Base-by-base conservation (phyloP, 164 flowering plant species). In the Cinnamomum chago region DNA sequence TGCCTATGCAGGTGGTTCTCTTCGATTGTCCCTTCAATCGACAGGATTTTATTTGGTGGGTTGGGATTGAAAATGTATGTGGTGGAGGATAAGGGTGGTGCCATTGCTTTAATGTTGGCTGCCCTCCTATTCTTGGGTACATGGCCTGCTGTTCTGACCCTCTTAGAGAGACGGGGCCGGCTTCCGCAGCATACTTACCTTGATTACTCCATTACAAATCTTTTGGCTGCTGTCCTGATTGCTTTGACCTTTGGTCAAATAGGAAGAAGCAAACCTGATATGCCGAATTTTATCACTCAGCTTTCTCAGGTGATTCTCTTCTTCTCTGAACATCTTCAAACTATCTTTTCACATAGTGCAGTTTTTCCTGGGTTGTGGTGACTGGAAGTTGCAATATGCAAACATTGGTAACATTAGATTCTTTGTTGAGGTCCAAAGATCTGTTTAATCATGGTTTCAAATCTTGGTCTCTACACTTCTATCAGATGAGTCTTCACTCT, bases 111-210 rank as follows among this genome's bases (percentile, higher is more conserved):
- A 65, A 92, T 93, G 98, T 70, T 93, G 55, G 81, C 89, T 13
- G 76, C 97, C 52, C 81, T 93, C 35, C 70, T 86, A 33, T 90
- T 88, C 76, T 76, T 93, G 83, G 97, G 98, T 24, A 92, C 95
- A 67, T 92, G 97, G 97, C 98, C 98, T 64, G 98, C 98, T 35
- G 35, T 93, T 62, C 55, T 93, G 80, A 86, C 94, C 58, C 84
- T 88, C 3, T 78, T 90, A 6, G 98, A 93, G 79, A 83, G 97
- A 67, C 82, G 98, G 35, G 98, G 97, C 20, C 86, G 98, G 13
- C 91, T 92, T 71, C 98, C 98, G 33, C 98, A 93, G 66, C 98
- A 93, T 75, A 90, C 98, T 58, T 93, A 93, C 73, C 93, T 93
- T 30, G 98, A 93, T 79, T 93, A 92, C 69, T 81, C 97, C 0